These are phyloP conservation scores for Quercus gilva DNA, from an alignment of 306 rosid species.

Conservation along the genomic window DNA sequence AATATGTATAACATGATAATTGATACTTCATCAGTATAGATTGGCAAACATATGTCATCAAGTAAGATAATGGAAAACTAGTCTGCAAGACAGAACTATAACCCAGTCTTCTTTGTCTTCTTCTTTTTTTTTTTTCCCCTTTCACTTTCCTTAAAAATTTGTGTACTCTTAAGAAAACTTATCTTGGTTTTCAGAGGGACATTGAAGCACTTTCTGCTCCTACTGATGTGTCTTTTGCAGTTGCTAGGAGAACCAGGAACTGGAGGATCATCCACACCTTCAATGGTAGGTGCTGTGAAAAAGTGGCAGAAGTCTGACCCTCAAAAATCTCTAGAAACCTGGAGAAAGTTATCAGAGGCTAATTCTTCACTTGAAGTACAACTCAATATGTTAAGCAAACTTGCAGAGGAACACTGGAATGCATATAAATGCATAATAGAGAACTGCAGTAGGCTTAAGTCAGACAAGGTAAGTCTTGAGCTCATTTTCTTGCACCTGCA, in stretches of 20 bases:
- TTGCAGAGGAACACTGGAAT: constrained; percentile 84
- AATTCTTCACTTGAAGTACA: constrained; percentile 76
- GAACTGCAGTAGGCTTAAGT: constrained; percentile 63
- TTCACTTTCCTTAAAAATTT: neutral
- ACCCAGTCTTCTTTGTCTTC: neutral
- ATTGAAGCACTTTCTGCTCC: neutral
- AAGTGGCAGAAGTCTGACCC: constrained; percentile 94
- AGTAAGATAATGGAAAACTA: neutral
- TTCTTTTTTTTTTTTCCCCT: neutral
- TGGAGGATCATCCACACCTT: constrained; percentile 97
- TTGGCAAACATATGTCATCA: neutral
- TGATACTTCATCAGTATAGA: neutral
- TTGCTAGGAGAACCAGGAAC: constrained; percentile 95
- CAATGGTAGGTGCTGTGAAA: constrained; percentile 96
- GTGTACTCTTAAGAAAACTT: neutral
- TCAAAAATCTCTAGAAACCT: constrained; percentile 62
- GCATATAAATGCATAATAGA: constrained; percentile 59
- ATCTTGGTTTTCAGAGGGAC: constrained; percentile 9
- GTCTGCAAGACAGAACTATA: neutral
- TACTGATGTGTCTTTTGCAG: constrained; percentile 43
- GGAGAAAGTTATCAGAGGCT: constrained; percentile 82
- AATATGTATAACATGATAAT: neutral
- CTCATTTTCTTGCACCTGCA: neutral
- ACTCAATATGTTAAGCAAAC: constrained; percentile 53
- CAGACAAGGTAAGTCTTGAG: constrained; percentile 60